These are phyloP conservation scores for Hansenula anomala DNA, from an alignment of 1,139 yeast genomes.

Conservation along the genomic window DNA sequence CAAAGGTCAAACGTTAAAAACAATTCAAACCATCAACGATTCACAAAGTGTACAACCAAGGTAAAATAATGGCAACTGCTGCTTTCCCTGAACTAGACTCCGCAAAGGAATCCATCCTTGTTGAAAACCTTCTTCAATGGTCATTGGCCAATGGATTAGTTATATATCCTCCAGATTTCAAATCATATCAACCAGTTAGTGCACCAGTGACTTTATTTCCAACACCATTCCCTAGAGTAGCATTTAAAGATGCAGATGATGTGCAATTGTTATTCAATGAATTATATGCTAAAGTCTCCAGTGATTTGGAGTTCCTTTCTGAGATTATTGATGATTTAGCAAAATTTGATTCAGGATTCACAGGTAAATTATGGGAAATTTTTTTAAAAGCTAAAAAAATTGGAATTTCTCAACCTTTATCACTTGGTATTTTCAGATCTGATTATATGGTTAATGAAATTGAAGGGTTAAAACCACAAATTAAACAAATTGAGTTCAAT, in stretches of 20 bases:
- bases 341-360: conserved; percentile 65
- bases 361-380: conserved; percentile 69
- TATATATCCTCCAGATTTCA: conserved; percentile 65
- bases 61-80: background rate
- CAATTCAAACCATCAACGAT: too few species aligned
- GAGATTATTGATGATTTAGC: conserved; percentile 51
- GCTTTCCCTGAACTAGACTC: background rate
- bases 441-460: conserved; percentile 75
- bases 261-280: conserved; percentile 73
- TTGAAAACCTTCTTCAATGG: conserved; percentile 65
- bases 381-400: conserved; percentile 42
- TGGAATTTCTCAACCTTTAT: conserved; percentile 62
- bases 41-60: too few species aligned
- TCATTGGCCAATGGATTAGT: conserved; percentile 71
- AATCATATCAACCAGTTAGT: conserved; percentile 38
- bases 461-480: conserved; percentile 32
- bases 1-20: too few species aligned
- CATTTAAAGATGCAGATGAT: conserved; percentile 60
- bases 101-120: conserved; percentile 19
- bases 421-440: conserved; percentile 83
- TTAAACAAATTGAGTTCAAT: conserved; percentile 94
- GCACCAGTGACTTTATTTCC: conserved; percentile 92
- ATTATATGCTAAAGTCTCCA: conserved; percentile 60
- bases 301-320: conserved; percentile 59
- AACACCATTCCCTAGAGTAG: conserved; percentile 71